Conservation (phyloP, 1,139 yeast species). For the Kazachstania sp. region DNA sequence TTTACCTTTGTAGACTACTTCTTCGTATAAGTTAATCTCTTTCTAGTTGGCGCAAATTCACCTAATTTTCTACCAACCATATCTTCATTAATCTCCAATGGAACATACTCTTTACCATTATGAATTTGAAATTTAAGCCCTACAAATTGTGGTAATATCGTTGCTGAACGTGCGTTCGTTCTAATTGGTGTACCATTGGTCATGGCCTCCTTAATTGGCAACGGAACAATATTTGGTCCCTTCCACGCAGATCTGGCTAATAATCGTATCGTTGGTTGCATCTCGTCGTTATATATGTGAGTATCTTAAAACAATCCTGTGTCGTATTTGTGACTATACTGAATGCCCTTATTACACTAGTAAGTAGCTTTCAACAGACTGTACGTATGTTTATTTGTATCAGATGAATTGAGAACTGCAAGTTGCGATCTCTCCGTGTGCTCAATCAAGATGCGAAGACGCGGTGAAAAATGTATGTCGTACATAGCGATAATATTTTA, state of each 20-base stretch:
- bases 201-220: conserved; percentile 80
- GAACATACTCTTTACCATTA: conserved; percentile 91
- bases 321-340: too few relatives aligned
- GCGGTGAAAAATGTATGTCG: too few relatives aligned
- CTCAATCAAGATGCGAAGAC: too few relatives aligned
- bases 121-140: conserved; percentile 92
- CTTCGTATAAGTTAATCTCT: conserved; percentile 67
- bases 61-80: conserved; percentile 98
- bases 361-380: too few relatives aligned
- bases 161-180: conserved; percentile 90
- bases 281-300: conserved; percentile 1
- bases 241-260: conserved; percentile 31
- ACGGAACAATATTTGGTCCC: conserved; percentile 91
- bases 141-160: conserved; percentile 89
- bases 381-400: too few relatives aligned
- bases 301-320: neutral
- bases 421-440: too few relatives aligned
- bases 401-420: too few relatives aligned
- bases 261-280: conserved; percentile 11
- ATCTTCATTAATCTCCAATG: conserved; percentile 78
- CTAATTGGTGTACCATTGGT: conserved; percentile 77
- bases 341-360: too few relatives aligned
- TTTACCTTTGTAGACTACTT: neutral
- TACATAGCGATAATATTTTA: too few relatives aligned
- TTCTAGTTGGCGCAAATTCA: conserved; percentile 89